These are phyloP conservation scores for Sporisorium scitamineum DNA, from an alignment of 1,284 basidiomycete genomes.

Conservation along the genomic window DNA sequence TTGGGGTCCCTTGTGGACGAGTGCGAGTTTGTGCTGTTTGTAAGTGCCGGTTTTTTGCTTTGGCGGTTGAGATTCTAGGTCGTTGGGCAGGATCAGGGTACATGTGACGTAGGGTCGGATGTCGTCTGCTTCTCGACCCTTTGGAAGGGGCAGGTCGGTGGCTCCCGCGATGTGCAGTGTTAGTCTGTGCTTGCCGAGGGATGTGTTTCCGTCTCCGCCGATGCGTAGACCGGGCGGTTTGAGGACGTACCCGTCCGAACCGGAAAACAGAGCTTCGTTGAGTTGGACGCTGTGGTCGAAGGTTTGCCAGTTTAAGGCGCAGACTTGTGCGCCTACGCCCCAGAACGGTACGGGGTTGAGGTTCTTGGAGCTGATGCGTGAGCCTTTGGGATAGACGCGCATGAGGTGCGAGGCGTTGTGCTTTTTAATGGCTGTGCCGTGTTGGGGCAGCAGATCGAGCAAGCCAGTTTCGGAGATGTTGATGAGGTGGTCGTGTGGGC, in stretches of 20 bases:
- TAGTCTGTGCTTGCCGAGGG: constrained; percentile 39
- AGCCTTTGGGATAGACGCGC: constrained; percentile 76
- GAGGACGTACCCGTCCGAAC: constrained; percentile 74
- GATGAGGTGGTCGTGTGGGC: constrained; percentile 71
- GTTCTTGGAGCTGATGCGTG: constrained; percentile 71
- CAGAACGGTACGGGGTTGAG: constrained; percentile 72
- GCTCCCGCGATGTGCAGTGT: constrained; percentile 58
- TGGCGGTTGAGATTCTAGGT: constrained; percentile 35
- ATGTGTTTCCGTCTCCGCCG: constrained; percentile 46
- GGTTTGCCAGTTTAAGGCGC: constrained; percentile 77
- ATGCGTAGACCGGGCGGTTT: constrained; percentile 71
- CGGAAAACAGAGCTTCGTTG: constrained; percentile 77
- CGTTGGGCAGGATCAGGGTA: constrained; percentile 55
- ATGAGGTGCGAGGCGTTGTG: constrained; percentile 73
- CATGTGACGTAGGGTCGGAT: constrained; percentile 62
- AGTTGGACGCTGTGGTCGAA: constrained; percentile 70
- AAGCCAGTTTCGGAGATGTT: constrained; percentile 76
- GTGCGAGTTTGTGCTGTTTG: constrained; percentile 54
- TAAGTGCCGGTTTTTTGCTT: constrained; percentile 59
- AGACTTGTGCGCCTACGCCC: constrained; percentile 75
- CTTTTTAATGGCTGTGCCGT: constrained; percentile 59
- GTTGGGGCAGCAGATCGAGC: constrained; percentile 70
- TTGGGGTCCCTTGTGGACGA: constrained; percentile 53
- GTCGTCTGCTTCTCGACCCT: constrained; percentile 50
- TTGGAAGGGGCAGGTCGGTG: constrained; percentile 56